Evolutionary conservation across 176 grass and related monocot species (phyloP).

Genomic region (Avena atlantica): DNA sequence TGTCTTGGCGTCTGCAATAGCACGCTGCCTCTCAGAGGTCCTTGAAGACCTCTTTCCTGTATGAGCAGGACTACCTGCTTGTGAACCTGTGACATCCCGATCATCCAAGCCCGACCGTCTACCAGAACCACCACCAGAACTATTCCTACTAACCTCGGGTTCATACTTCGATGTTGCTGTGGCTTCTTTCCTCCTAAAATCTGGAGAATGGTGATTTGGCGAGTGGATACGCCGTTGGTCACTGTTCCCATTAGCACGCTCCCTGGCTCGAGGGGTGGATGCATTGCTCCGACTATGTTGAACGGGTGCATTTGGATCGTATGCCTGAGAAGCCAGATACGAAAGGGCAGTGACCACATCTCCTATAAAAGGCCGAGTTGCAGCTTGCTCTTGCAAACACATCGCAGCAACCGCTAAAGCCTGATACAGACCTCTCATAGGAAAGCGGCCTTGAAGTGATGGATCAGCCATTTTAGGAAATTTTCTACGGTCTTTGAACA

Average conservation of each 20-base stretch:
- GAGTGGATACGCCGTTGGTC: conserved; percentile 65
- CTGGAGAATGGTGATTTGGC: conserved; percentile 70
- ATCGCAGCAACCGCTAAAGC: conserved; percentile 96
- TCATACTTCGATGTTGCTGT: conserved; percentile 38
- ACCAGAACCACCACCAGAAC: conserved; percentile 70
- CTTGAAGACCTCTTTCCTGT: conserved; percentile 53
- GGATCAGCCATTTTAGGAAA: conserved; percentile 99
- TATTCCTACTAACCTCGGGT: conserved; percentile 53
- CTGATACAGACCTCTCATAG: conserved; percentile 94
- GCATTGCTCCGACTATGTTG: conserved; percentile 62
- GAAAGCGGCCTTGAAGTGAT: conserved; percentile 69
- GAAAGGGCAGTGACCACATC: conserved; percentile 99
- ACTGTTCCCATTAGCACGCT: conserved; percentile 28
- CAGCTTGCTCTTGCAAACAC: conserved; percentile 98
- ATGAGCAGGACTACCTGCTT: conserved; percentile 63
- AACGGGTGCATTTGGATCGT: conserved; percentile 64
- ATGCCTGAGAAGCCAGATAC: conserved; percentile 94
- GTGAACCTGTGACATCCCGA: conserved; percentile 53
- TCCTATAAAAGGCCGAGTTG: conserved; percentile 92
- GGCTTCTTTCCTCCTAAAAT: conserved; percentile 61
- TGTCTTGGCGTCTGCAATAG: conserved; percentile 74
- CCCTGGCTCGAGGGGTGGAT: conserved; percentile 64
- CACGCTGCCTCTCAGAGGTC: conserved; percentile 61
- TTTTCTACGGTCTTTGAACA: conserved; percentile 95
- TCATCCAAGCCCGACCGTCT: conserved; percentile 67